phyloP scores from a whole-genome alignment of 73 alveolate genomes.

The Uronychia setigera region DNA sequence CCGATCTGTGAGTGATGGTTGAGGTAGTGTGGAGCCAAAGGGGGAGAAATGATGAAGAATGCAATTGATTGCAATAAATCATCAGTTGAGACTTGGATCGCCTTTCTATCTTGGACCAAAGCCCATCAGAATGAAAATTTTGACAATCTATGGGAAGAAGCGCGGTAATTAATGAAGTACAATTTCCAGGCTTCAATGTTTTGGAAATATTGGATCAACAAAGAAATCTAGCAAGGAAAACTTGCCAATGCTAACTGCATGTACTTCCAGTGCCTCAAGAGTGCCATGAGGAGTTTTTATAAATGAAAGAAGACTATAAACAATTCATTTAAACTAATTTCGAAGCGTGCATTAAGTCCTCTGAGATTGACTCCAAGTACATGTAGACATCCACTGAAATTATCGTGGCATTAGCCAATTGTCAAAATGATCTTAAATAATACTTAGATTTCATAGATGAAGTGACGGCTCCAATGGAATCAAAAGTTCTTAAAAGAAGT shows the following conservation, averaged over 20 bases:
- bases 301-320: background rate
- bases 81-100: background rate
- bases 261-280: background rate
- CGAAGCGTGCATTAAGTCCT: background rate
- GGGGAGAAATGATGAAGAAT: background rate
- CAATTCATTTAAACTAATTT: background rate
- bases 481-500: background rate
- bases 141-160: background rate
- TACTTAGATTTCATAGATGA: background rate
- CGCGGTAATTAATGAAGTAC: background rate
- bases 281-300: background rate
- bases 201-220: background rate
- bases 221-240: background rate
- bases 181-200: background rate
- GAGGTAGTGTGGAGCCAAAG: background rate
- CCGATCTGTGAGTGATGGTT: no score
- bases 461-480: background rate
- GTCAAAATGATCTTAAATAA: background rate
- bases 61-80: background rate
- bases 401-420: background rate
- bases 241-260: background rate
- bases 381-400: background rate
- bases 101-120: background rate
- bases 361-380: background rate
- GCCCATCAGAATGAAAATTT: background rate